Evolutionary conservation across 768 basidiomycete species (phyloP).

Genomic region (Leccinum barrowsii): DNA sequence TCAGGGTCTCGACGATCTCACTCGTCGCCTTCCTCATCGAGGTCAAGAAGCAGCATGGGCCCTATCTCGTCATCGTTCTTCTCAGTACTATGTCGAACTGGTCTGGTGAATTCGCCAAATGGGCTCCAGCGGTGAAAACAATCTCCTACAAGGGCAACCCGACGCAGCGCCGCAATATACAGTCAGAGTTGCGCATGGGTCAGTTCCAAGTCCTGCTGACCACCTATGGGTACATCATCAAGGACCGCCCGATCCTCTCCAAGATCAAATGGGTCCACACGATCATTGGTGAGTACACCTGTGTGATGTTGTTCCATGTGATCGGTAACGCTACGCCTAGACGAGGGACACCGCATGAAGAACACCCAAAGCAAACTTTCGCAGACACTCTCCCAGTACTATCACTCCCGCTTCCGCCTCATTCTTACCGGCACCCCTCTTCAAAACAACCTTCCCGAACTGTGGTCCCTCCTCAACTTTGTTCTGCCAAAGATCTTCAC

Average conservation of each 20-base stretch:
- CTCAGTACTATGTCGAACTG: conserved; percentile 97
- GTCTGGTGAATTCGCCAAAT: conserved; percentile 95
- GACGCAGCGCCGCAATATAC: conserved; percentile 69
- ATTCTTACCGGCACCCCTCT: conserved; percentile 94
- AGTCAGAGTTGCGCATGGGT: conserved; percentile 70
- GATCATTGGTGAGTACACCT: conserved; percentile 72
- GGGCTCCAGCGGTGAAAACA: conserved; percentile 80
- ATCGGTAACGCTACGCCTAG: conserved; percentile 32
- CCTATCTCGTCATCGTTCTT: conserved; percentile 93
- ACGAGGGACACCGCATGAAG: conserved; percentile 98
- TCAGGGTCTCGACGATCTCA: conserved; percentile 93
- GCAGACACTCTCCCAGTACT: conserved; percentile 87
- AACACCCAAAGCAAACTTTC: conserved; percentile 88
- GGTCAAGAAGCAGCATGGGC: conserved; percentile 83
- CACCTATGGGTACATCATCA: conserved; percentile 97
- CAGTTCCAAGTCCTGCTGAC: conserved; percentile 92
- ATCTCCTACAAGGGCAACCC: conserved; percentile 94
- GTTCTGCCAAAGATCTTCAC: conserved; percentile 95
- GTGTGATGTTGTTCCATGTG: not conserved
- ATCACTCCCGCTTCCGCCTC: conserved; percentile 88
- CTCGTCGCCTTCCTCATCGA: conserved; percentile 95
- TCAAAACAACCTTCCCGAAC: conserved; percentile 94
- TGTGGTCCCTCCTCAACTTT: conserved; percentile 95
- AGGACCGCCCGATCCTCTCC: conserved; percentile 82
- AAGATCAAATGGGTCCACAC: conserved; percentile 96